Conservation (phyloP, 352 stramenopile species). For the Globisporangium uncinulatum region DNA sequence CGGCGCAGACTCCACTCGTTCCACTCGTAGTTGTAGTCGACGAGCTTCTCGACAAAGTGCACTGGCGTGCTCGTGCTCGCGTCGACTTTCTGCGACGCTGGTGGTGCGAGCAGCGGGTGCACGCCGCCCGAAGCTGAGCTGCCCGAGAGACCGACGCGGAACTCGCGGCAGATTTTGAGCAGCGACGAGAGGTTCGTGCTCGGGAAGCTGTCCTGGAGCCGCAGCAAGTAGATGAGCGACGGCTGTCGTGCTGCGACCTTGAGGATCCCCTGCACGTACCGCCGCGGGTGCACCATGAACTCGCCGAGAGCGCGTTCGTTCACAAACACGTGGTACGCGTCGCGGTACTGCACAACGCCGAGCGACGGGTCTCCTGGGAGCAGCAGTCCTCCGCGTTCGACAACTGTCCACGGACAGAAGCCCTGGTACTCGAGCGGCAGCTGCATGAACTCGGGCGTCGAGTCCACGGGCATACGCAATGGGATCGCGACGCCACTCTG, state of each 20-base stretch:
- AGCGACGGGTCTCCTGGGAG: slow-evolving; percentile 89
- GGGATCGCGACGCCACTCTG: slow-evolving; percentile 45
- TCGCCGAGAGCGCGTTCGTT: slow-evolving; percentile 82
- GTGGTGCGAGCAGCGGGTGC: slow-evolving; percentile 50
- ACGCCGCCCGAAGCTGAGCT: slow-evolving; percentile 27
- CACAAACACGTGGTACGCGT: slow-evolving; percentile 91
- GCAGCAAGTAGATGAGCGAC: slow-evolving; percentile 90
- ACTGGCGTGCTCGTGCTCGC: slow-evolving; percentile 85
- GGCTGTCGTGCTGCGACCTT: slow-evolving; percentile 65
- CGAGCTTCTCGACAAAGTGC: slow-evolving; percentile 91
- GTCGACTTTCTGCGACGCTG: slow-evolving; percentile 69
- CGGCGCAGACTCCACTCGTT: slow-evolving; percentile 93
- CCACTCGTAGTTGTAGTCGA: slow-evolving; percentile 92
- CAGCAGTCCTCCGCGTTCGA: slow-evolving; percentile 83
- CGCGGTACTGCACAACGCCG: slow-evolving; percentile 87
- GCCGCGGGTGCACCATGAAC: slow-evolving; percentile 87
- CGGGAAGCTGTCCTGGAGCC: slow-evolving; percentile 84
- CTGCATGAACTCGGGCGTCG: slow-evolving; percentile 92
- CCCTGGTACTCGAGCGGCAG: slow-evolving; percentile 92
- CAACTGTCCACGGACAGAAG: slow-evolving; percentile 91
- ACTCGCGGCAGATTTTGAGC: slow-evolving; percentile 51
- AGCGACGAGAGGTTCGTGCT: slow-evolving; percentile 66
- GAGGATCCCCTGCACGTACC: slow-evolving; percentile 72
- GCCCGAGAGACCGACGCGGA: slow-evolving; percentile 19
- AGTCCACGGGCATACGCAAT: slow-evolving; percentile 86